A percentile compares a stretch with the other conserved stretches of the same genome.
These are phyloP conservation scores for Taiozyma sp. DNA, from an alignment of 1,139 yeast species.

Conservation along the genomic window DNA sequence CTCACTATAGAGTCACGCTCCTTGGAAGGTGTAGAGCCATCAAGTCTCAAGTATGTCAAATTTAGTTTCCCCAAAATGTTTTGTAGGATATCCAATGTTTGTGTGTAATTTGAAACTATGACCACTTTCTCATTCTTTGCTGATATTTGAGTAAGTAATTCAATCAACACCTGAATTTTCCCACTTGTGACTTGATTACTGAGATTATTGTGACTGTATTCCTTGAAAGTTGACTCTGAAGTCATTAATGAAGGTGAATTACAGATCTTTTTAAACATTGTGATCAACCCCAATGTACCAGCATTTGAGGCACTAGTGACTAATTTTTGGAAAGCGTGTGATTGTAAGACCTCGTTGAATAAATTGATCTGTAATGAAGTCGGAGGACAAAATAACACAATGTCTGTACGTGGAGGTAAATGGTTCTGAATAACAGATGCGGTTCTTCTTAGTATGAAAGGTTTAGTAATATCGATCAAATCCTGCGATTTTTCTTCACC, in stretches of 20 bases:
- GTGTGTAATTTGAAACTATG: constrained; percentile 83
- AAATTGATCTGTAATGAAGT: constrained; percentile 53
- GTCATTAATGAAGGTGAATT: constrained; percentile 69
- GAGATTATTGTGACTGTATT: constrained; percentile 6
- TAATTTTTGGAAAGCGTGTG: constrained; percentile 34
- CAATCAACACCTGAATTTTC: constrained; percentile 51
- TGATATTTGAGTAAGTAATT: constrained; percentile 46
- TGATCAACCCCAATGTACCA: constrained; percentile 54
- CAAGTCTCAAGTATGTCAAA: constrained; percentile 59
- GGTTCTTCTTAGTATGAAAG: constrained; percentile 75
- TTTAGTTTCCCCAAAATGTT: constrained; percentile 45
- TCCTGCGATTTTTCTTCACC: constrained; percentile 65
- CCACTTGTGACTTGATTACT: constrained; percentile 39
- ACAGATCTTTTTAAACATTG: constrained; percentile 74
- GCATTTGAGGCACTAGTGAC: constrained; percentile 21
- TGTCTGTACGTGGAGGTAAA: constrained; percentile 74
- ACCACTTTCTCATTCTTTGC: constrained; percentile 69
- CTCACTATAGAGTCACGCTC: constrained; percentile 63
- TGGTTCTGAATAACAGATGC: constrained; percentile 58
- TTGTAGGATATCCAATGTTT: constrained; percentile 78
- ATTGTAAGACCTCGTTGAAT: constrained; percentile 47
- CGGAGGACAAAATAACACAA: constrained; percentile 77
- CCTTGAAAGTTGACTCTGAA: constrained; percentile 30
- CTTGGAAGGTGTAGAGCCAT: constrained; percentile 76
- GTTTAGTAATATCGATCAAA: constrained; percentile 56